A percentile compares a stretch with the other conserved stretches of the same genome.
Evolutionary conservation across 2,329 filamentous ascomycete species (phyloP).

Genomic region (Nectriaceae sp.): DNA sequence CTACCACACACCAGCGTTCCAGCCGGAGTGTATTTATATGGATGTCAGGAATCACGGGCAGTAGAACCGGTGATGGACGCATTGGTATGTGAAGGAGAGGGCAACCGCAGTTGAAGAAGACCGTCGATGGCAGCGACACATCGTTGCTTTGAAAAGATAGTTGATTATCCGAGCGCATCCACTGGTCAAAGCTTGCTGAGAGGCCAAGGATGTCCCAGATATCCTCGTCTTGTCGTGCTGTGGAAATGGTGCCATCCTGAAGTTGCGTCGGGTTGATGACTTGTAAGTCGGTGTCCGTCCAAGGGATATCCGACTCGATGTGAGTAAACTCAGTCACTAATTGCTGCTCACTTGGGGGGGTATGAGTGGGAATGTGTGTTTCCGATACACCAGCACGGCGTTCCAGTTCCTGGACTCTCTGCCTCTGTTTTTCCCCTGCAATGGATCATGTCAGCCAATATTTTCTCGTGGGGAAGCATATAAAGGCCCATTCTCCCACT

Average conservation of each 20-base stretch:
- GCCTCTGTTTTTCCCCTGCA: conserved; percentile 31
- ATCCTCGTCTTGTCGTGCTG: conserved; percentile 5
- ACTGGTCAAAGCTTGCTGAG: conserved; percentile 16
- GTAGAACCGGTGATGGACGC: conserved; percentile 16
- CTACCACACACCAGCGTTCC: conserved; percentile 26
- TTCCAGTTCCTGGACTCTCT: conserved; percentile 29
- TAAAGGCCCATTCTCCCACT: neutral
- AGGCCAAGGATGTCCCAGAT: conserved; percentile 5
- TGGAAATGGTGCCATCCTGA: conserved; percentile 5
- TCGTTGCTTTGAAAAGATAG: neutral
- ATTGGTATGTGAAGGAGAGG: conserved; percentile 26
- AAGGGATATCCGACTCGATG: neutral
- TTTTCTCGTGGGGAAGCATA: neutral
- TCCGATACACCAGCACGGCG: conserved; percentile 14
- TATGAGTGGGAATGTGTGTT: neutral
- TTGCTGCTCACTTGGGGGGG: neutral
- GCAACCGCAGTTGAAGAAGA: conserved; percentile 29
- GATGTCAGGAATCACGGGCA: conserved; percentile 25
- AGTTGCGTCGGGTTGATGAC: conserved; percentile 22
- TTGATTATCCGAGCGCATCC: conserved; percentile 11
- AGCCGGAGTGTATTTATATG: conserved; percentile 29
- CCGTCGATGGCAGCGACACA: neutral
- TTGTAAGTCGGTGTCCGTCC: conserved; percentile 1
- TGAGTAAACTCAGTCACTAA: neutral
- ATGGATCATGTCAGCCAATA: conserved; percentile 26